A percentile compares a stretch with the other conserved stretches of the same genome.
These are phyloP conservation scores for Neurospora discreta DNA, from an alignment of 495 filamentous ascomycete genomes.

Conservation along the genomic window DNA sequence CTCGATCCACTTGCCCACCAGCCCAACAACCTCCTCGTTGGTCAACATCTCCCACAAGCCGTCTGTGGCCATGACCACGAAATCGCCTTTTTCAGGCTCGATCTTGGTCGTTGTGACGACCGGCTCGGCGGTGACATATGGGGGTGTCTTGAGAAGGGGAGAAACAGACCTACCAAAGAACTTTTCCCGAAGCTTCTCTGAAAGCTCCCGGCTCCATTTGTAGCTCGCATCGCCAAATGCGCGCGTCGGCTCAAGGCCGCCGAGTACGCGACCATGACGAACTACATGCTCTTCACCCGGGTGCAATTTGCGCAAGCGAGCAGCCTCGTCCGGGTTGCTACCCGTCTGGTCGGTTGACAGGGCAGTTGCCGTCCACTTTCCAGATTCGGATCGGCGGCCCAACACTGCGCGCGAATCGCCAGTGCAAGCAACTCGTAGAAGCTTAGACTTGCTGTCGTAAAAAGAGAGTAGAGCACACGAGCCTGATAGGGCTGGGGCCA, in stretches of 20 bases:
- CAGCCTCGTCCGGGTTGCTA: conserved; percentile 68
- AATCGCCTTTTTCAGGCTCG: conserved; percentile 81
- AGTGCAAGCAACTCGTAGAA: conserved; percentile 83
- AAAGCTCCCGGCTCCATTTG: conserved; percentile 83
- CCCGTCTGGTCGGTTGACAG: conserved; percentile 92
- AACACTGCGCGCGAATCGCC: conserved; percentile 92
- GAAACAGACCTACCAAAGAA: conserved; percentile 77
- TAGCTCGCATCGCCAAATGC: conserved; percentile 95
- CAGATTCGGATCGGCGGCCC: conserved; percentile 61
- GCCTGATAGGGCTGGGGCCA: conserved; percentile 87
- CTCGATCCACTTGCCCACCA: conserved; percentile 96
- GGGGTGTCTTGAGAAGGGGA: conserved; percentile 72
- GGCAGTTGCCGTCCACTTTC: conserved; percentile 87
- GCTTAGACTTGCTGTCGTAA: conserved; percentile 76
- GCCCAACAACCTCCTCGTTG: conserved; percentile 93
- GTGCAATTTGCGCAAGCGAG: conserved; percentile 70
- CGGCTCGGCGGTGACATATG: conserved; percentile 96
- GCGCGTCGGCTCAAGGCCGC: conserved; percentile 80
- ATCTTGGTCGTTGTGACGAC: conserved; percentile 92
- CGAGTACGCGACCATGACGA: conserved; percentile 78
- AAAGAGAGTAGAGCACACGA: conserved; percentile 95
- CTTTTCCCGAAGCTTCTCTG: conserved; percentile 63
- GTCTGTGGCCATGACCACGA: conserved; percentile 93
- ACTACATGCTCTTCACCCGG: conserved; percentile 80
- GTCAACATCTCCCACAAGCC: conserved; percentile 99